phyloP scores from a whole-genome alignment of 345 rosid genomes.

The Brassica carinata region DNA sequence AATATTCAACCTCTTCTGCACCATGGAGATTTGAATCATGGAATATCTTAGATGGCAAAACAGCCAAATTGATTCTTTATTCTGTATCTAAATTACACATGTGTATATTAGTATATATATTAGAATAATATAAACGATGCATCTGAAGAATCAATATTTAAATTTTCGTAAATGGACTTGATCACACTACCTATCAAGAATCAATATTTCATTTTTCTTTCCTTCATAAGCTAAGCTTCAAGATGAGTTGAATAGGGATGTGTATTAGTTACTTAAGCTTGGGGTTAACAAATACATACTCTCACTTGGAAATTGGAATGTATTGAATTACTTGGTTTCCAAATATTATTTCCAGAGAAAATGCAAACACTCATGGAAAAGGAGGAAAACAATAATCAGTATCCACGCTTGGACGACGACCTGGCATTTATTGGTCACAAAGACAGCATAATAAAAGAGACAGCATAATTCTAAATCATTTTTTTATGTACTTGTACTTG shows the following conservation, averaged over 20 bases:
- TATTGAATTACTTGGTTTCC: too few relatives aligned
- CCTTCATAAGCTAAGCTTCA: not conserved
- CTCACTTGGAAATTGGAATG: too few relatives aligned
- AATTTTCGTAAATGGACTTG: not conserved
- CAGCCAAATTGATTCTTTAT: not conserved
- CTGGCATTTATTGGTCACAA: constrained; percentile 8
- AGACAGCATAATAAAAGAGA: constrained; percentile 26
- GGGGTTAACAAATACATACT: too few relatives aligned
- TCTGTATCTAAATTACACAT: not conserved
- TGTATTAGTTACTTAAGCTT: too few relatives aligned
- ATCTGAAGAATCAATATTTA: too few relatives aligned
- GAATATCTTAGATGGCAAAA: constrained; percentile 11
- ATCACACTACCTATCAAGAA: not conserved
- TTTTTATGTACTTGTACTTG: not conserved
- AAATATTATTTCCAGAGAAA: too few relatives aligned
- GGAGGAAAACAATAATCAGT: not conserved
- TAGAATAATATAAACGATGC: too few relatives aligned
- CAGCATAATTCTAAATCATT: not conserved
- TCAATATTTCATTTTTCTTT: too few relatives aligned
- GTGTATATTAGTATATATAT: not conserved
- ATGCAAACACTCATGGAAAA: not conserved
- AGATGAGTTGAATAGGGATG: too few relatives aligned
- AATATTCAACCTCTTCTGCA: constrained; percentile 30
- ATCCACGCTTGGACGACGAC: constrained; percentile 19
- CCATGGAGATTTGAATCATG: constrained; percentile 5